phyloP scores from a whole-genome alignment of 2,329 filamentous ascomycete genomes.

The Botrytis deweyae region DNA sequence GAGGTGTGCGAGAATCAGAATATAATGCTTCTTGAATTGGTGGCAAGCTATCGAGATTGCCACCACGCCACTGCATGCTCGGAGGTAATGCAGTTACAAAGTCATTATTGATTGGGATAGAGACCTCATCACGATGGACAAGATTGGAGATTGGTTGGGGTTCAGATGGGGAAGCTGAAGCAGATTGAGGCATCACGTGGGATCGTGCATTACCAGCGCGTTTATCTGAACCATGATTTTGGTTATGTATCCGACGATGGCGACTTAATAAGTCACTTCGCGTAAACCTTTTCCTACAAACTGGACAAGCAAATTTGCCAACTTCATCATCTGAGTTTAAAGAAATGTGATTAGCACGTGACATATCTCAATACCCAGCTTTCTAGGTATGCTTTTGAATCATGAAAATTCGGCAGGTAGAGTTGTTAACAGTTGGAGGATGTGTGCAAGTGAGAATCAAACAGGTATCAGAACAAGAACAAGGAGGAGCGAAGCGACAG shows the following conservation, averaged over 20 bases:
- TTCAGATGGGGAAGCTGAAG: conserved; percentile 22
- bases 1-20: conserved; percentile 16
- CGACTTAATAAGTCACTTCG: conserved; percentile 37
- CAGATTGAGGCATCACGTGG: conserved; percentile 25
- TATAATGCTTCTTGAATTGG: conserved; percentile 15
- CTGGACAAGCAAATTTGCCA: conserved; percentile 34
- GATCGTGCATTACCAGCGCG: conserved; percentile 21
- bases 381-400: background rate
- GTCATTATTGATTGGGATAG: background rate
- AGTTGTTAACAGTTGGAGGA: background rate
- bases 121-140: conserved; percentile 23
- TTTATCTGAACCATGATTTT: conserved; percentile 1
- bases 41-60: conserved; percentile 3
- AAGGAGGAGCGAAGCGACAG: background rate
- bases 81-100: background rate
- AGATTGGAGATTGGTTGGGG: conserved; percentile 20
- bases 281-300: conserved; percentile 37
- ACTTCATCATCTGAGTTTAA: conserved; percentile 33
- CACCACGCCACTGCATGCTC: background rate
- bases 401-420: background rate
- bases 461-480: background rate
- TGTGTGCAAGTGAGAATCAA: background rate
- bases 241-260: conserved; percentile 35
- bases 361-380: background rate
- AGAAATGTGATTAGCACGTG: conserved; percentile 18